Conservation (phyloP, 805 yeast genomes). For the Yamadazyma scolyti region DNA sequence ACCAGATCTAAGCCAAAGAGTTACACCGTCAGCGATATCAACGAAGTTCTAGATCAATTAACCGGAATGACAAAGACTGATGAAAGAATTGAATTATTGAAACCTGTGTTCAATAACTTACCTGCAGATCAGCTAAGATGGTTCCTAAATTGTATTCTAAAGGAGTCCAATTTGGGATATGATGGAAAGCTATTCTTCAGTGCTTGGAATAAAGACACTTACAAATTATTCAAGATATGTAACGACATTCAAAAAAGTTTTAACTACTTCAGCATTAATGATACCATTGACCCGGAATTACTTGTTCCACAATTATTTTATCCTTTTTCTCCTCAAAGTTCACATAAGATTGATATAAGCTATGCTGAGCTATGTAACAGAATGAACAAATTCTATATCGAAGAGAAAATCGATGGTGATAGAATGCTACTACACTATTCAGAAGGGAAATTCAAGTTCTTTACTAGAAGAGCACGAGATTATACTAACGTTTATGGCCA, state of each 20-base stretch:
- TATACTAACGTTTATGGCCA: conserved; percentile 69
- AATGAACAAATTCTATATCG: conserved; percentile 58
- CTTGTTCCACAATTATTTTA: conserved; percentile 41
- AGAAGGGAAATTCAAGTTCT: conserved; percentile 42
- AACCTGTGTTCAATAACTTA: conserved; percentile 50
- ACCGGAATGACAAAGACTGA: conserved; percentile 16
- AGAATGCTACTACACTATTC: conserved; percentile 73
- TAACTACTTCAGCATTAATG: conserved; percentile 18
- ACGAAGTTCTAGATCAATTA: conserved; percentile 25
- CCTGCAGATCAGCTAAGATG: conserved; percentile 62
- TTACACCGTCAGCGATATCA: conserved; percentile 27
- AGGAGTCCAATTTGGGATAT: conserved; percentile 55
- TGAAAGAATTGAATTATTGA: conserved; percentile 44
- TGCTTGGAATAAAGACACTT: conserved; percentile 79
- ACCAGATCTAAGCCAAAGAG: conserved; percentile 20
- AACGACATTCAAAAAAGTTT: conserved; percentile 61
- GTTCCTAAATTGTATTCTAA: conserved; percentile 64
- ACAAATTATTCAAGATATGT: conserved; percentile 59
- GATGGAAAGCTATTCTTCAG: conserved; percentile 56
- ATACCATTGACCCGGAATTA: conserved; percentile 46
- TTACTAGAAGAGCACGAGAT: conserved; percentile 68
- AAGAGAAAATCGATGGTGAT: conserved; percentile 94
- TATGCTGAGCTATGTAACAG: conserved; percentile 49
- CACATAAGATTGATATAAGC: conserved; percentile 50
- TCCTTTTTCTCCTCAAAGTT: conserved; percentile 76